Conservation (phyloP, 106 monocot genomes). For the Apostasia ramifera region DNA sequence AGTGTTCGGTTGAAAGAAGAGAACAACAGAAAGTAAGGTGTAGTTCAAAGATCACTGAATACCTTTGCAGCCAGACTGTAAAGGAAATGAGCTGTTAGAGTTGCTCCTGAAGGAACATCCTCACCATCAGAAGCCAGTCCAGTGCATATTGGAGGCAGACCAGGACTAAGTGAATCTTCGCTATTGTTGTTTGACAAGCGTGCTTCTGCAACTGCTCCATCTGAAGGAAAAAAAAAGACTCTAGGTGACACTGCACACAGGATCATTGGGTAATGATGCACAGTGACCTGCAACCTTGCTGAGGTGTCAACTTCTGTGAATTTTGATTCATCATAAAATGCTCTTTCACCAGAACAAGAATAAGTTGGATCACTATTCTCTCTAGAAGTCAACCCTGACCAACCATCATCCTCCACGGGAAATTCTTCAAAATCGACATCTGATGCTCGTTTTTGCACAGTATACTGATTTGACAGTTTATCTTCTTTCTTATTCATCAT, state of each 20-base stretch:
- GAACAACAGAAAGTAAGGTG: too few species aligned
- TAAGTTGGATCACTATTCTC: conserved; percentile 21
- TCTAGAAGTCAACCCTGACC: conserved; percentile 15
- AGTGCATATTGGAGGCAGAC: conserved; percentile 68
- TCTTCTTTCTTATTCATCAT: conserved; percentile 24
- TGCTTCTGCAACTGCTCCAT: conserved; percentile 75
- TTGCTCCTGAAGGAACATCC: conserved; percentile 78
- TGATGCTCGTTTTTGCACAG: conserved; percentile 9
- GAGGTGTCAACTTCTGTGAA: conserved; percentile 11
- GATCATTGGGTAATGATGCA: conserved; percentile 80
- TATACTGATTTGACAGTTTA: conserved; percentile 9
- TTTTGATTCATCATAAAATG: conserved; percentile 15
- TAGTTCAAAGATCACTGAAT: background rate
- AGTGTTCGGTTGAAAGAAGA: too few species aligned
- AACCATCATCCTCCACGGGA: conserved; percentile 15
- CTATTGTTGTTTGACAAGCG: conserved; percentile 48
- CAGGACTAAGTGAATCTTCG: conserved; percentile 84
- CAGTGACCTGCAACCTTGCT: conserved; percentile 40
- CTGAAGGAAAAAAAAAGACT: conserved; percentile 83
- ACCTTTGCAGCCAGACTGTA: conserved; percentile 83
- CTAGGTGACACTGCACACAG: conserved; percentile 74
- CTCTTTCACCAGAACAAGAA: conserved; percentile 22
- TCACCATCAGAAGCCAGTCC: conserved; percentile 61
- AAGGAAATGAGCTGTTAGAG: conserved; percentile 87
- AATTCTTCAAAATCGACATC: conserved; percentile 10